Evolutionary conservation across 2,329 filamentous ascomycete species (phyloP).

Genomic region (Colletotrichum incanum): DNA sequence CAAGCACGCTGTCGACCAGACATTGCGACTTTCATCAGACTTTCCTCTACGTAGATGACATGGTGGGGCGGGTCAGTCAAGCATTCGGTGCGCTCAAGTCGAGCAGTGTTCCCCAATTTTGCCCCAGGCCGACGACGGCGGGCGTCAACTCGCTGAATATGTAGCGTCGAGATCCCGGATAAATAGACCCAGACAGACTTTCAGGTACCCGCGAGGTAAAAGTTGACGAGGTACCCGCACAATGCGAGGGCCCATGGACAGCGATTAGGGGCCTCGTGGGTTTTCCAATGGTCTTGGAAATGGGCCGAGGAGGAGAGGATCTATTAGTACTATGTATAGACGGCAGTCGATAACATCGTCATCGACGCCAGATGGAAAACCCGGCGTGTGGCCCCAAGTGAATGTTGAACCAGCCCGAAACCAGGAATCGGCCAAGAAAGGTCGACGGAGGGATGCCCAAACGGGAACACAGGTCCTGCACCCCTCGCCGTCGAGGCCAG

Average conservation of each 20-base stretch:
- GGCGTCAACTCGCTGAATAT: constrained; percentile 6
- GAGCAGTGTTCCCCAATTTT: not conserved
- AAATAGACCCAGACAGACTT: constrained; percentile 21
- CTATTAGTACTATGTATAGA: not conserved
- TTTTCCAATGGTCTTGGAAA: too few species aligned
- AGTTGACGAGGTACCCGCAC: not conserved
- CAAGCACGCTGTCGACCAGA: not conserved
- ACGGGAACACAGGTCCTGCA: constrained; percentile 12
- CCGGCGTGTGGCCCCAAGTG: constrained; percentile 12
- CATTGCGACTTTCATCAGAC: not conserved
- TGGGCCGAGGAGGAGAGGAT: not conserved
- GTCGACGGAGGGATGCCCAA: constrained; percentile 18
- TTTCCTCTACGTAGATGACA: not conserved
- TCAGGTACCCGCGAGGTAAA: constrained; percentile 41
- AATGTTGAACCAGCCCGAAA: constrained; percentile 9
- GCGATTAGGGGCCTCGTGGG: too few species aligned
- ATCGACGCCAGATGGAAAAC: constrained; percentile 23
- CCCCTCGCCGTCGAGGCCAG: constrained; percentile 3
- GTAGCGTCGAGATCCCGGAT: constrained; percentile 33
- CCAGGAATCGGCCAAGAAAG: constrained; percentile 28
- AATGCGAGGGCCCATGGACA: not conserved
- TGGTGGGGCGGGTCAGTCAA: not conserved
- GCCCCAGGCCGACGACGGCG: constrained; percentile 1
- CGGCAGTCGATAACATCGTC: constrained; percentile 27
- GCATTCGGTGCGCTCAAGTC: not conserved